Evolutionary conservation across 352 stramenopile genomes (phyloP).

Genomic region (Phytophthora tubulina): DNA sequence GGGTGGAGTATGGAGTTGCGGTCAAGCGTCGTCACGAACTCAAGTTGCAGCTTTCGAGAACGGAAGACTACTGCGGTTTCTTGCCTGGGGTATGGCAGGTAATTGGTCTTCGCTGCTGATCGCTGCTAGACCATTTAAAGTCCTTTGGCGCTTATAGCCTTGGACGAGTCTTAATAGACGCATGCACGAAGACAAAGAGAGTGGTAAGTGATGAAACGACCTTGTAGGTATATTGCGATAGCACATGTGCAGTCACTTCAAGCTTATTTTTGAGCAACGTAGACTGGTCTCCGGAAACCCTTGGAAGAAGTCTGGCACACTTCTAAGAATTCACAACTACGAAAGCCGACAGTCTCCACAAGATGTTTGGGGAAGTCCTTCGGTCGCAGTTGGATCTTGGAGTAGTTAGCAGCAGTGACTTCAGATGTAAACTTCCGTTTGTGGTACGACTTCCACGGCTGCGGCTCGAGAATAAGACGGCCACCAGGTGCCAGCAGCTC

Average conservation of each 20-base stretch:
- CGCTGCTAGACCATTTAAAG: constrained; percentile 30
- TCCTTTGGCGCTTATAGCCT: constrained; percentile 7
- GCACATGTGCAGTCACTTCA: constrained; percentile 7
- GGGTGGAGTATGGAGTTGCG: not conserved
- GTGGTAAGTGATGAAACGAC: constrained; percentile 40
- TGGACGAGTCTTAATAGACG: constrained; percentile 45
- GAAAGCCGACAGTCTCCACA: constrained; percentile 67
- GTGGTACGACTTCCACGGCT: constrained; percentile 91
- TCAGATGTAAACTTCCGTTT: constrained; percentile 90
- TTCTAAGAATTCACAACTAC: constrained; percentile 74
- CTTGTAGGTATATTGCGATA: constrained; percentile 29
- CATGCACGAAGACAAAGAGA: constrained; percentile 42
- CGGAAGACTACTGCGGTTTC: constrained; percentile 27
- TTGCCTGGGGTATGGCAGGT: constrained; percentile 32
- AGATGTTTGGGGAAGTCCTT: constrained; percentile 80
- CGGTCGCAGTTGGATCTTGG: constrained; percentile 73
- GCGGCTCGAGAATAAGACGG: constrained; percentile 83
- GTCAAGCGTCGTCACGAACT: not conserved
- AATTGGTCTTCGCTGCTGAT: constrained; percentile 22
- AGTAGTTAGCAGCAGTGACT: constrained; percentile 74
- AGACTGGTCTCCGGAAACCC: constrained; percentile 79
- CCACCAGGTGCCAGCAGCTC: constrained; percentile 72
- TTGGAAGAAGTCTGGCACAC: constrained; percentile 82
- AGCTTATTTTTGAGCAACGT: constrained; percentile 74
- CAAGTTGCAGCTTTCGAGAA: constrained; percentile 16